Conservation (phyloP, 2,329 filamentous ascomycete genomes). For the Cercospora nicotianae region DNA sequence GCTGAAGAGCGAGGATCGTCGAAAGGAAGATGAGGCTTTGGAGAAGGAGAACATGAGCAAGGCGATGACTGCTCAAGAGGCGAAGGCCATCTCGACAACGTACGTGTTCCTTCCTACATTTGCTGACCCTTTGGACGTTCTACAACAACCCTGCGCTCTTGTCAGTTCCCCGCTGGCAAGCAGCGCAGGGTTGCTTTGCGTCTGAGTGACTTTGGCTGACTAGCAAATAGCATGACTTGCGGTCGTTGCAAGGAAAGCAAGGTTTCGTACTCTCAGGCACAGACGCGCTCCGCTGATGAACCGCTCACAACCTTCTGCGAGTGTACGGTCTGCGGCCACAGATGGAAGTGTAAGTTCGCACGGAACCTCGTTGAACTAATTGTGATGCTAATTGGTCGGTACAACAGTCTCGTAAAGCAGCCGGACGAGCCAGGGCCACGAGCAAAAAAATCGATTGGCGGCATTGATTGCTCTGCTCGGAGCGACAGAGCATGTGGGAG, state of each 20-base stretch:
- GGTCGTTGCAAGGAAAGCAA: slow-evolving; percentile 90
- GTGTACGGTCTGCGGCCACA: slow-evolving; percentile 53
- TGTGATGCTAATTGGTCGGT: not conserved
- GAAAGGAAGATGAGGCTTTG: slow-evolving; percentile 71
- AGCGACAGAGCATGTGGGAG: not conserved
- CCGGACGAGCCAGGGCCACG: not conserved
- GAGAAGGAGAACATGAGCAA: slow-evolving; percentile 95
- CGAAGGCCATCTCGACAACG: slow-evolving; percentile 70
- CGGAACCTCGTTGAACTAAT: not conserved
- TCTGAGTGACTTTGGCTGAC: slow-evolving; percentile 25
- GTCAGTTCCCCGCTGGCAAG: slow-evolving; percentile 16
- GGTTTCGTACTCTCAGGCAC: slow-evolving; percentile 93
- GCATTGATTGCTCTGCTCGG: not conserved
- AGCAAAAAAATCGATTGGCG: not conserved
- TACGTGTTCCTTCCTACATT: slow-evolving; percentile 23
- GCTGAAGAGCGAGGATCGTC: slow-evolving; percentile 82
- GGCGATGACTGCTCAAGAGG: slow-evolving; percentile 87
- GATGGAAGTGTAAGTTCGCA: slow-evolving; percentile 48
- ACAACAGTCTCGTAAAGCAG: not conserved
- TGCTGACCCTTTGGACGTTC: not conserved
- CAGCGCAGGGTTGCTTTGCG: slow-evolving; percentile 37
- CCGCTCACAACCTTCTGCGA: slow-evolving; percentile 64
- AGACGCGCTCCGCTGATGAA: slow-evolving; percentile 94
- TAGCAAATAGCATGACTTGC: slow-evolving; percentile 71
- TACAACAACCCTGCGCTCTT: slow-evolving; percentile 21